Base-by-base conservation (phyloP, 306 rosid species). In the Chamaecrista fasciculata region DNA sequence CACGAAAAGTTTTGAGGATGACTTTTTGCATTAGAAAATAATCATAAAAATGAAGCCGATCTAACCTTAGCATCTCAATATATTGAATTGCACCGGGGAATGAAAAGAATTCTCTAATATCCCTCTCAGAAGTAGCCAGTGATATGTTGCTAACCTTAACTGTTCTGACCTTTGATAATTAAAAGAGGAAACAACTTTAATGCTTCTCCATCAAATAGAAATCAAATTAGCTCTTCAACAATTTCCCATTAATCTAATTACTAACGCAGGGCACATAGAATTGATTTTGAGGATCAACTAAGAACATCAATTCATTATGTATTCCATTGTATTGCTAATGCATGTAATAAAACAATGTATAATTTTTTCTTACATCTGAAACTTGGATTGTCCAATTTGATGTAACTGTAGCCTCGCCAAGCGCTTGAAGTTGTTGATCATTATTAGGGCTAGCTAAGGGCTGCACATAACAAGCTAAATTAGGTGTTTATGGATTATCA, bases 81-180 rank as follows among this genome's bases (percentile, higher is more conserved):
- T 83, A 83, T 29, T 61, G 89, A 63, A 90, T 83, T 36, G 82
- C 89, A 31, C 98, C 98, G 4, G 94, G 86, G 77, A 93, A 88
- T 52, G 97, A 93, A 76, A 88, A 90, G 89, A 93, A 93, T 58
- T 90, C 97, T 77, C 69, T 65, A 47, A 93, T 82, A 21, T 93
- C 96, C 68, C 48, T 77, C 76, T 74, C 78, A 1, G 86, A 70
- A 73, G 85, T 75, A 72, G 72, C 50, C 67, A 40, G 66, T 36
- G 97, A 83, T 75, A 93, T 83, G 83, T 93, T 90, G 83, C 89
- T 79, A 53, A 90, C 91, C 70, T 76, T 83, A 4, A 93, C 87
- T 1, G 97, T 87, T 79, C 73, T 86, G 69, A 83, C 75, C 98
- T 93, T 78, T 37, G 69, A 59, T 33, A 59, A 39, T 74, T 50